Evolutionary conservation across 2,329 filamentous ascomycete genomes (phyloP).

Genomic region (Colletotrichum gigasporum): DNA sequence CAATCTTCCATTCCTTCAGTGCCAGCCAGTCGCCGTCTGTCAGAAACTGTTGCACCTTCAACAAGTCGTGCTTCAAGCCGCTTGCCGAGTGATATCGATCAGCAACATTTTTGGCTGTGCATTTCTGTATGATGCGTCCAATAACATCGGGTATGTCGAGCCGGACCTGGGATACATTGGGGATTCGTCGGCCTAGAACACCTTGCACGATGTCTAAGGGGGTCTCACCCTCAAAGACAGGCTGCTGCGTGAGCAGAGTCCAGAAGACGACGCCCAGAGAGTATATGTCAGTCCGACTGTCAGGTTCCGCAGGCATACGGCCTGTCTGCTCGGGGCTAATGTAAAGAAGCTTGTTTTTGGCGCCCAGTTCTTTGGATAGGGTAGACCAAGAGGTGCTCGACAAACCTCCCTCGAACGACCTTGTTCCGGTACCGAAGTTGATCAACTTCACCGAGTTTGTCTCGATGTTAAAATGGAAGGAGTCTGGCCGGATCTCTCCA

Average conservation of each 20-base stretch:
- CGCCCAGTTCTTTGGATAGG: slow-evolving; percentile 83
- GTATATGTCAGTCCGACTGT: slow-evolving; percentile 93
- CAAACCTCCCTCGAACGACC: slow-evolving; percentile 90
- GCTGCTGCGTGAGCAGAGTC: slow-evolving; percentile 81
- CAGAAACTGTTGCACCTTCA: slow-evolving; percentile 77
- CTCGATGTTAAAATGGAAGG: slow-evolving; percentile 85
- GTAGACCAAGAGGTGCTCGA: slow-evolving; percentile 87
- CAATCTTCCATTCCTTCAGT: slow-evolving; percentile 79
- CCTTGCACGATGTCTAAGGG: slow-evolving; percentile 93
- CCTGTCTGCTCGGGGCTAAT: slow-evolving; percentile 97
- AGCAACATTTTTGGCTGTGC: slow-evolving; percentile 87
- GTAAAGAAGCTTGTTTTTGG: slow-evolving; percentile 88
- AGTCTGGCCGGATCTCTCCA: slow-evolving; percentile 89
- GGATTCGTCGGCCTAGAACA: slow-evolving; percentile 82
- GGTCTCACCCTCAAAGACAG: slow-evolving; percentile 81
- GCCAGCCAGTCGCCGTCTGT: slow-evolving; percentile 77
- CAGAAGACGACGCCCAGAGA: slow-evolving; percentile 90
- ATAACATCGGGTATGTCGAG: slow-evolving; percentile 87
- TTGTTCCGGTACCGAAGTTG: slow-evolving; percentile 85
- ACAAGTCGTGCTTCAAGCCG: slow-evolving; percentile 83
- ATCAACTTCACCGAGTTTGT: slow-evolving; percentile 79
- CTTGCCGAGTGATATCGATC: slow-evolving; percentile 92
- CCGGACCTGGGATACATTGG: slow-evolving; percentile 78
- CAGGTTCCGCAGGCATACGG: slow-evolving; percentile 89
- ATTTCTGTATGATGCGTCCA: slow-evolving; percentile 86